Evolutionary conservation across 495 filamentous ascomycete species (phyloP), one percentile per base, ranked within the genome.

Genomic region (Amphirosellinia nigrospora): DNA sequence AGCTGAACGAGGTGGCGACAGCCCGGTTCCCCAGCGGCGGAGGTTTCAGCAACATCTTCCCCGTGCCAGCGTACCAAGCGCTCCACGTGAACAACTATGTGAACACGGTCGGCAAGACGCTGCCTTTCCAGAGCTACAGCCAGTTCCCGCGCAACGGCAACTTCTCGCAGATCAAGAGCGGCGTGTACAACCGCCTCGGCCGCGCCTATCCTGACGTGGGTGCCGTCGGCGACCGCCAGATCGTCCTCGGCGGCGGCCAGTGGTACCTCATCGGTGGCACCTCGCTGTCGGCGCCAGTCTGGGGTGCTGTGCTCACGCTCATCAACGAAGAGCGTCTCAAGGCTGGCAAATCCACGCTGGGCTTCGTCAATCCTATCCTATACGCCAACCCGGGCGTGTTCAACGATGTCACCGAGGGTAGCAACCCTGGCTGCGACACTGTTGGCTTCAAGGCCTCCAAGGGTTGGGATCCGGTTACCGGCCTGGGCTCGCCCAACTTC

Each of bases 11-110:
- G 71, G 78, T 85, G 70, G 78, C 80, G 72, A 85, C 72, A 73
- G 82, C 64, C 70, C 76, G 36, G 73, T 86, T 87, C 78, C 78
- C 79, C 28, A 88, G 86, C 9, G 89, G 89, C 28, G 89, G 90
- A 43, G 90, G 90, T 15, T 92, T 93, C 79, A 89, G 86, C 71
- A 92, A 93, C 73, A 81, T 91, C 75, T 93, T 89, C 78, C 74
- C 80, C 26, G 77, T 83, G 11, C 89, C 91, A 0, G 61, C 69
- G 8, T 93, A 88, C 73, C 91, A 94, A 74, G 52, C 81, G 13
- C 36, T 73, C 1, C 85, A 85, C 1, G 86, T 93, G 4, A 73
- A 77, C 0, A 71, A 74, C 28, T 92, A 88, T 75, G 83, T 92
- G 15, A 80, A 81, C 59, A 76, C 83, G 34, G 78, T 83, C 4